phyloP scores from a whole-genome alignment of 331 rosid genomes.

The Spiraea crenata region DNA sequence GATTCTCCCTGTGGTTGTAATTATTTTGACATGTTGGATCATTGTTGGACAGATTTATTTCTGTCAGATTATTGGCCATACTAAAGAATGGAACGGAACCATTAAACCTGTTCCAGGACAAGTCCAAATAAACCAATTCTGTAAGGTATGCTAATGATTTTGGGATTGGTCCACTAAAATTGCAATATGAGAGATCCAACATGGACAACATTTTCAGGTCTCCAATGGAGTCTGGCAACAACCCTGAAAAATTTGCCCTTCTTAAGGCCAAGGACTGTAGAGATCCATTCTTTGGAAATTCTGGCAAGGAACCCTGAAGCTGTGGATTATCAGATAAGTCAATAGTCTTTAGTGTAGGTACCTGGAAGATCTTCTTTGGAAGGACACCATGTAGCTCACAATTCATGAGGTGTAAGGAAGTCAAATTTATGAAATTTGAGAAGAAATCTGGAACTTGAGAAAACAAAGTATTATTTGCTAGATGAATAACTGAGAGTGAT shows the following conservation, averaged over 20 bases:
- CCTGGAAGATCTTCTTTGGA: conserved; percentile 38
- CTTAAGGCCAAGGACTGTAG: neutral
- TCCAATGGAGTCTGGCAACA: conserved; percentile 24
- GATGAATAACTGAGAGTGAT: conserved; percentile 27
- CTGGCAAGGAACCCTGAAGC: conserved; percentile 32
- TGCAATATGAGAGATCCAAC: conserved; percentile 6
- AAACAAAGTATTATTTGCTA: conserved; percentile 22
- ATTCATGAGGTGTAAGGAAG: neutral
- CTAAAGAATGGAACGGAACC: conserved; percentile 30
- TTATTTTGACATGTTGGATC: conserved; percentile 5
- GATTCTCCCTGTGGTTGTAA: conserved; percentile 16
- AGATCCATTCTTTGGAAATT: conserved; percentile 14
- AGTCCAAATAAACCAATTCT: conserved; percentile 21
- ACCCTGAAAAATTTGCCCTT: conserved; percentile 8
- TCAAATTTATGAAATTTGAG: conserved; percentile 30
- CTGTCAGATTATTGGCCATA: conserved; percentile 23
- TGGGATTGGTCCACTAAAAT: conserved; percentile 26
- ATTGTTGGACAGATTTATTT: conserved; percentile 29
- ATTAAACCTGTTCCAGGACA: conserved; percentile 15
- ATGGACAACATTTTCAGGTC: conserved; percentile 17
- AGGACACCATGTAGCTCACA: conserved; percentile 34
- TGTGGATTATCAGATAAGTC: neutral
- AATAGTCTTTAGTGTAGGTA: conserved; percentile 25
- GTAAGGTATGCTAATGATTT: conserved; percentile 7
- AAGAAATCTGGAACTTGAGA: conserved; percentile 38